These are phyloP conservation scores for Gossypium stocksii DNA, from an alignment of 345 rosid genomes.

Conservation along the genomic window DNA sequence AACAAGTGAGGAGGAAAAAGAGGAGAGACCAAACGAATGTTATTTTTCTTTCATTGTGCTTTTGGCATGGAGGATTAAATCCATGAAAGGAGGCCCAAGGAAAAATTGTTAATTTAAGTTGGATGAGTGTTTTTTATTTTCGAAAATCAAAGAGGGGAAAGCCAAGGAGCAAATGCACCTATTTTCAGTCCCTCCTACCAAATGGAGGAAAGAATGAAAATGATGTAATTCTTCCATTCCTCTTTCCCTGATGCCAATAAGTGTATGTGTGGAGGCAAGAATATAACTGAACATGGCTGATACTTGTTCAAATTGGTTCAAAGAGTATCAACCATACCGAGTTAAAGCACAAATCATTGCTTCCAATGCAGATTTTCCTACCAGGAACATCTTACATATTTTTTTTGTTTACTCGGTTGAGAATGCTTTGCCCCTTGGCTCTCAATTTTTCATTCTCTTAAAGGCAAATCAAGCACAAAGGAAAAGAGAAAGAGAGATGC, in stretches of 20 bases:
- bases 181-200: not conserved
- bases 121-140: too few relatives aligned
- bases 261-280: not conserved
- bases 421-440: not conserved
- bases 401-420: not conserved
- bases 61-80: too few relatives aligned
- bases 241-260: not conserved
- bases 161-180: too few relatives aligned
- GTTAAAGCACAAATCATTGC: too few relatives aligned
- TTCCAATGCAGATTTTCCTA: not conserved
- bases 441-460: not conserved
- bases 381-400: not conserved
- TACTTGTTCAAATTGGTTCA: not conserved
- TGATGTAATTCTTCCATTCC: not conserved
- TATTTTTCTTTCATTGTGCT: too few relatives aligned
- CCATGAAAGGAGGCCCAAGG: too few relatives aligned
- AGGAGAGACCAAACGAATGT: too few relatives aligned
- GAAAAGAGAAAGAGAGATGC: not conserved
- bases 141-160: too few relatives aligned
- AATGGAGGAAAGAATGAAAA: not conserved
- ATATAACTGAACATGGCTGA: not conserved
- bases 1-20: too few relatives aligned
- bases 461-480: not conserved
- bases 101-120: too few relatives aligned
- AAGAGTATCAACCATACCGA: too few relatives aligned